Percentiles rank a stretch among this genome's conserved stretches.
phyloP scores from a whole-genome alignment of 2,329 filamentous ascomycete genomes.

The Chrysoporthe puriensis region DNA sequence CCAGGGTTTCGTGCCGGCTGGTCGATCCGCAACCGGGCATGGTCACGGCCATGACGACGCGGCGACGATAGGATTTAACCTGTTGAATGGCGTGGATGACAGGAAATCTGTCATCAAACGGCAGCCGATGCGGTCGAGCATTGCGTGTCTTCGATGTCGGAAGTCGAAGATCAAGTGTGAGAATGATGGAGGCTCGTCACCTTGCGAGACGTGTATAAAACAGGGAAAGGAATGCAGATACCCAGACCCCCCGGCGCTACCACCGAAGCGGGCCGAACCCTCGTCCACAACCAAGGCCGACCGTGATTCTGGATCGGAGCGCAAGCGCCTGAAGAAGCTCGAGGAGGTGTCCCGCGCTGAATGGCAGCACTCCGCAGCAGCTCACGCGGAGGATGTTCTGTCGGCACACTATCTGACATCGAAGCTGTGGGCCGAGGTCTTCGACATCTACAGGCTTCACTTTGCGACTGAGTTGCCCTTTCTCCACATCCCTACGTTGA shows the following conservation, averaged over 20 bases:
- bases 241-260: conserved; percentile 52
- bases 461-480: conserved; percentile 75
- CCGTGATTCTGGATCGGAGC: conserved; percentile 50
- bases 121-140: conserved; percentile 72
- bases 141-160: conserved; percentile 76
- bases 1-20: conserved; percentile 25
- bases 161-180: conserved; percentile 87
- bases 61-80: conserved; percentile 29
- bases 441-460: conserved; percentile 71
- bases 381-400: conserved; percentile 61
- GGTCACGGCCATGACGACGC: conserved; percentile 35
- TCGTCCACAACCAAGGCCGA: conserved; percentile 44
- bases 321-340: conserved; percentile 51
- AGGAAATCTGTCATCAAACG: conserved; percentile 51
- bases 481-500: conserved; percentile 67
- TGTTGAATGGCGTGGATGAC: conserved; percentile 43
- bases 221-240: conserved; percentile 75
- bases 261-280: conserved; percentile 42
- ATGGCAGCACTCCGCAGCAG: conserved; percentile 38
- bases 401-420: conserved; percentile 65
- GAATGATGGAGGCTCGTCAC: conserved; percentile 72
- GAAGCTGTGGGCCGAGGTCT: conserved; percentile 69
- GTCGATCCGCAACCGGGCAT: conserved; percentile 16
- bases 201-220: conserved; percentile 75
- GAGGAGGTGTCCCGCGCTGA: conserved; percentile 48